Conservation (phyloP, 2,329 filamentous ascomycete genomes). For the Westerdykella ornata region DNA sequence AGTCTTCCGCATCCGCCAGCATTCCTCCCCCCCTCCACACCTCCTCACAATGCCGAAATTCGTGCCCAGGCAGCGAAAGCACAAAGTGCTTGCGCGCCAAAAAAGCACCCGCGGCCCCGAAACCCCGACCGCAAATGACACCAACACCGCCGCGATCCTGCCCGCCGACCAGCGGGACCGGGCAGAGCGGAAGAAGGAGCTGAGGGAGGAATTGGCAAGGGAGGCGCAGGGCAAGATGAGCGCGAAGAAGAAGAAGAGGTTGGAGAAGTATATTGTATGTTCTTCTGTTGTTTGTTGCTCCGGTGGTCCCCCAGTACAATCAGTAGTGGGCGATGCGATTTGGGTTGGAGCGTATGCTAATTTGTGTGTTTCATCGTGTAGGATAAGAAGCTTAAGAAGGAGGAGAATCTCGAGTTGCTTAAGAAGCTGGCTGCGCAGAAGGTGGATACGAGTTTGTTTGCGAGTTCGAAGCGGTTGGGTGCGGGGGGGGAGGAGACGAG, state of each 20-base stretch:
- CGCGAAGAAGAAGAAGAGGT: conserved; percentile 59
- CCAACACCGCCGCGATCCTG: conserved; percentile 47
- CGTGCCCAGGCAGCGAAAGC: conserved; percentile 53
- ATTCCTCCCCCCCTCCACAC: no score
- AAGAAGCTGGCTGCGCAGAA: conserved; percentile 73
- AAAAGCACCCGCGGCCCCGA: conserved; percentile 40
- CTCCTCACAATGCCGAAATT: conserved; percentile 33
- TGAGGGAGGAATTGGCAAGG: conserved; percentile 50
- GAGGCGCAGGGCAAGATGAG: conserved; percentile 52
- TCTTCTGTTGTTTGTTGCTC: not conserved
- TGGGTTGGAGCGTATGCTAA: not conserved
- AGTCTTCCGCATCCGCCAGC: no score
- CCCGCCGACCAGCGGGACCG: conserved; percentile 48
- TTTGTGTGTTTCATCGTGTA: conserved; percentile 16
- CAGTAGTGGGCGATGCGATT: not conserved
- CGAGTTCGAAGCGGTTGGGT: conserved; percentile 71
- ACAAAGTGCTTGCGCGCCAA: conserved; percentile 58
- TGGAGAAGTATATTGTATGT: conserved; percentile 61
- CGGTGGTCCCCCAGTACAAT: no score
- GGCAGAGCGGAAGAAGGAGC: conserved; percentile 45
- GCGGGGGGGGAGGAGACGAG: conserved; percentile 60
- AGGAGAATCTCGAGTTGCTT: conserved; percentile 79
- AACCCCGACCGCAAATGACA: conserved; percentile 9
- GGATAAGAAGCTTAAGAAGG: conserved; percentile 89
- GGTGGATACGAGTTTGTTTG: conserved; percentile 73